Base-by-base conservation (phyloP, 169 alveolate species). In the Plasmodium relictum region DNA sequence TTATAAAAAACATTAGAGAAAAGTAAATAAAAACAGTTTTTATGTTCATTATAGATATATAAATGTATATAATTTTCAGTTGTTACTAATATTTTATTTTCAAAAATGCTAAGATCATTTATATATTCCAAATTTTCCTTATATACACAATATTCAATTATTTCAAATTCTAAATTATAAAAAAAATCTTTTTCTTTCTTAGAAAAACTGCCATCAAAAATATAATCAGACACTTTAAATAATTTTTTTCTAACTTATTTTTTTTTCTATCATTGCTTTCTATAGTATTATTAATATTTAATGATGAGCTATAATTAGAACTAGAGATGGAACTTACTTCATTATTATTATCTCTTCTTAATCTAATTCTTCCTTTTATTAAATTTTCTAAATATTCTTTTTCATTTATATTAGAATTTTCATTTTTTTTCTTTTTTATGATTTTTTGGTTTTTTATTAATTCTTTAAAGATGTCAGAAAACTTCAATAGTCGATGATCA, bases 51-150 rank as follows among this genome's bases (percentile, higher is more conserved):
- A 42, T 83, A 83, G 41, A 62, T 68, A 62, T 83, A 83, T 12
- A 83, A 14, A 45, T 37, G 44, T 20, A 83, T 44, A 26, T 83
- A 66, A 50, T 44, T 68, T 20, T 41, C 54, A 37, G 91, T 68
- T 10, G 48, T 59, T n/a, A 56, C 42, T 44, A 83, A 26, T 22
- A 83, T 22, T 83, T 68, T 83, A 52, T 83, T 68, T 54, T 83
- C 85, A 83, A 54, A 62, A 24, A 69, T 71, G 14, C 52, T 20
- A 37, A 83, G 6, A 45, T 66, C 73, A 18, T 68, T 66, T 52
- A 83, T 83, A 16, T 68, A 37, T 83, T 83, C 91, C 4, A 37
- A 18, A 14, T 50, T 83, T 50, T 66, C 72, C 6, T 14, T 31
- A 37, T 56, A 52, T 3, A n/a, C 54, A 62, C 39, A 71, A 45